Evolutionary conservation across 768 basidiomycete genomes (phyloP).

Genomic region (Suillus lakei): DNA sequence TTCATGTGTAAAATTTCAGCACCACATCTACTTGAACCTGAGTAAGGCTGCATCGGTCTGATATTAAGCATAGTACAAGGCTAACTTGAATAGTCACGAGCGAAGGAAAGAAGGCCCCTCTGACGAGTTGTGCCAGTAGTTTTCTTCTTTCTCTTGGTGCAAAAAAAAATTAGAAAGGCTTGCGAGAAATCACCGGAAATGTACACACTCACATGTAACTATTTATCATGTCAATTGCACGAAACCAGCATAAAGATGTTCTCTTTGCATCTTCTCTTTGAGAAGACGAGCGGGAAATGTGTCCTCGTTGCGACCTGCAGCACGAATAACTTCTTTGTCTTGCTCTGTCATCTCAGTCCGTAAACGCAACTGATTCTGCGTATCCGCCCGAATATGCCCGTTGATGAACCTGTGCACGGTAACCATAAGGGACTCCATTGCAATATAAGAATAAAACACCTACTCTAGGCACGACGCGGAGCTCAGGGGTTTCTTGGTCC

Average conservation of each 20-base stretch:
- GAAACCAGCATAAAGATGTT: background rate
- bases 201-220: background rate
- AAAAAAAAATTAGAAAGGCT: background rate
- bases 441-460: background rate
- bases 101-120: too few relatives aligned
- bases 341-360: slow-evolving; percentile 21
- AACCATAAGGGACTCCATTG: background rate
- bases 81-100: too few relatives aligned
- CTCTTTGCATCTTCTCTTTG: background rate
- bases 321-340: slow-evolving; percentile 18
- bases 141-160: background rate
- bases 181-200: background rate
- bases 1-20: too few relatives aligned
- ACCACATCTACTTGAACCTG: too few relatives aligned
- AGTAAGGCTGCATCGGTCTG: too few relatives aligned
- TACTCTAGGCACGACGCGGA: slow-evolving; percentile 14
- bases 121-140: too few relatives aligned
- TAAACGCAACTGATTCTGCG: slow-evolving; percentile 18
- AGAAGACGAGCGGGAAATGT: background rate
- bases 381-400: slow-evolving; percentile 20
- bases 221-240: background rate
- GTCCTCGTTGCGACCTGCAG: background rate
- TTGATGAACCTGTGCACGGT: slow-evolving; percentile 15
- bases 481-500: slow-evolving; percentile 11
- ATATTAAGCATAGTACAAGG: too few relatives aligned